Base-by-base conservation (phyloP, 257 asterid genomes). In the Nicotiana noctiflora region DNA sequence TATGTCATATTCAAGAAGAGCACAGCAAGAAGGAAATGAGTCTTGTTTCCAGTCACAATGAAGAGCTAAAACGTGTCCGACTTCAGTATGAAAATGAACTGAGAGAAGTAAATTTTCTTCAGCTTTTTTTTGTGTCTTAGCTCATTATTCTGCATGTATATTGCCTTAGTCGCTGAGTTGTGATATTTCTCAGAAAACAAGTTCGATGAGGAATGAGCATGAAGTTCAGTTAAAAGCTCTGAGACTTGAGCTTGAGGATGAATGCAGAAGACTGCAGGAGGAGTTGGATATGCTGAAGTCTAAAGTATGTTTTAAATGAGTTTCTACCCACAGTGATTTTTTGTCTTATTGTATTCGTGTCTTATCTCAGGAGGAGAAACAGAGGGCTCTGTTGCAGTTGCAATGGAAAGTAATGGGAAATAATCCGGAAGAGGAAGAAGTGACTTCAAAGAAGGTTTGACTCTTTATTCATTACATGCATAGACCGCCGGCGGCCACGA, bases 371-470 rank as follows among this genome's bases (percentile, higher is more conserved):
- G 99, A 94, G 88, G 98, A 96, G 90, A 91, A 89, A 84, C 99
- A 96, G 87, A 90, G 93, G 82, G 88, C 95, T 77, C 86, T 91
- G 77, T 86, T 96, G 86, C 98, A 96, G 89, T 83, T 96, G 91
- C 98, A 92, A 84, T 96, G 96, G 98, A 96, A 94, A 86, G 98
- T 92, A 80, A 96, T 96, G 98, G 82, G 94, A 63, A 90, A 90
- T 82, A 89, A 94, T 76, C 90, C 89, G 70, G 90, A 94, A 84
- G 98, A 96, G 62, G 97, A 92, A 87, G 99, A 96, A 91, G 99
- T 94, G 88, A 96, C 79, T 81, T 96, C 99, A 9, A 96, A 90
- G 86, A 92, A 90, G 99, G 99, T 96, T 23, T 62, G 81, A n/a
- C 70, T 72, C 60, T 75, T 74, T 79, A 25, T 63, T 61, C 29